These are phyloP conservation scores for Teunomyces atbi DNA, from an alignment of 805 yeast genomes.

Conservation along the genomic window DNA sequence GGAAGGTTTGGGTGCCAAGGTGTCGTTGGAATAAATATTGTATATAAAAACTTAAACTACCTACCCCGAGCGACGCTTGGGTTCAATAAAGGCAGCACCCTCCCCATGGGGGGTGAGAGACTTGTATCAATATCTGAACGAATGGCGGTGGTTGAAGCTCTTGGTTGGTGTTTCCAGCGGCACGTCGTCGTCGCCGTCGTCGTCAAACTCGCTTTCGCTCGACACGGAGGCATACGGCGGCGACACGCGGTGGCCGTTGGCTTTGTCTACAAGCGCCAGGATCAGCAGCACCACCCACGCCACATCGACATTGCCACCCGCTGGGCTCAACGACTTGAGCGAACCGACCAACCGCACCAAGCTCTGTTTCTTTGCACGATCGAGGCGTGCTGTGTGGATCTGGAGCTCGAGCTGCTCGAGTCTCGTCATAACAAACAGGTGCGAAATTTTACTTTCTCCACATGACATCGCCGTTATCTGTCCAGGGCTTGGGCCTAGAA, in stretches of 20 bases:
- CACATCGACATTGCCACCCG: slow-evolving; percentile 7
- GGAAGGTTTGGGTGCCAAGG: slow-evolving; percentile 94
- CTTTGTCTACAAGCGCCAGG: not conserved
- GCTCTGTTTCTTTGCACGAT: slow-evolving; percentile 12
- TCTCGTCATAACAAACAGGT: not conserved
- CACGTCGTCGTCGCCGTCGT: slow-evolving; percentile 11
- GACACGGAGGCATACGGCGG: too few relatives aligned
- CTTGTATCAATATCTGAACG: not conserved
- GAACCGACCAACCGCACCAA: slow-evolving; percentile 6
- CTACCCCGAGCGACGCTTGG: too few relatives aligned
- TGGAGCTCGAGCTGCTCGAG: slow-evolving; percentile 4
- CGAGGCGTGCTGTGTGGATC: not conserved
- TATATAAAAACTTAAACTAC: slow-evolving; percentile 4
- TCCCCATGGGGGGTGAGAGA: too few relatives aligned
- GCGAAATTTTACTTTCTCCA: not conserved
- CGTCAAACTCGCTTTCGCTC: slow-evolving; percentile 14
- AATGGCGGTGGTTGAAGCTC: not conserved
- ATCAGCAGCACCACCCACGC: slow-evolving; percentile 1
- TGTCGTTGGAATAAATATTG: slow-evolving; percentile 66
- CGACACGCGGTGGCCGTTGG: not conserved
- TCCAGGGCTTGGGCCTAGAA: slow-evolving; percentile 20
- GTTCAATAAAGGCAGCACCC: too few relatives aligned
- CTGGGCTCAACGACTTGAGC: slow-evolving; percentile 3
- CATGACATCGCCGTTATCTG: slow-evolving; percentile 4
- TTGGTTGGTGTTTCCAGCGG: not conserved